Base-by-base conservation (phyloP, 1,139 yeast species). In the Kodamaea derodonti region DNA sequence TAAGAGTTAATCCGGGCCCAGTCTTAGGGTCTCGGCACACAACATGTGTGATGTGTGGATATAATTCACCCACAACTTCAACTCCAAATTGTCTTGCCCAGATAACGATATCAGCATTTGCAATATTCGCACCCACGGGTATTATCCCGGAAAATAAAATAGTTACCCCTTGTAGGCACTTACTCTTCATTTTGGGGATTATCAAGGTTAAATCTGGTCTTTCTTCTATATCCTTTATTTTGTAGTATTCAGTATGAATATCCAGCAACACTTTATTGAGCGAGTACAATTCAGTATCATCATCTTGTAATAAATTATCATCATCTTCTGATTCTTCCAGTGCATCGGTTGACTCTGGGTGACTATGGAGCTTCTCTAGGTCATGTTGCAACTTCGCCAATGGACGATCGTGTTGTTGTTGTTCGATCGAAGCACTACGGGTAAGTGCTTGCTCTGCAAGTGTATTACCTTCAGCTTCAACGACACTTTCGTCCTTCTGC, bases 51-150 rank as follows among this genome's bases (percentile, higher is more conserved):
- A 95, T 92, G 3, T 76, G 68, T 13, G 80, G 78, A 33, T 75
- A 71, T 17, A 85, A 81, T 41, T 86, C 90, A 14, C 80, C 72
- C 1, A 84, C 84, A 8, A 92, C 90, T 5, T 69, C 70, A 0
- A 95, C 97, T 0, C 98, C 98, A 68, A 92, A 92, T 40, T 90
- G 86, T 37, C 78, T 75, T 13, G 92, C 84, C 97, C 97, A 90
- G 18, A 82, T 78, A 2, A 90, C 97, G 33, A 92, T 85, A 54
- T 87, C 96, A 2, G 86, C 85, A 31, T 72, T 62, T 36, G 83
- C 81, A 14, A 85, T 62, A 39, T 79, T 75, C 5, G 81, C 71
- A 1, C 94, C 94, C 13, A 85, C 56, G 1, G 97, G 97, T 14
- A 92, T 74, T 12, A 90, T 71, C 0, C 97, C 97, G 1, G 95